phyloP scores from a whole-genome alignment of 495 filamentous ascomycete genomes.

The Chlorociboria aeruginascens region DNA sequence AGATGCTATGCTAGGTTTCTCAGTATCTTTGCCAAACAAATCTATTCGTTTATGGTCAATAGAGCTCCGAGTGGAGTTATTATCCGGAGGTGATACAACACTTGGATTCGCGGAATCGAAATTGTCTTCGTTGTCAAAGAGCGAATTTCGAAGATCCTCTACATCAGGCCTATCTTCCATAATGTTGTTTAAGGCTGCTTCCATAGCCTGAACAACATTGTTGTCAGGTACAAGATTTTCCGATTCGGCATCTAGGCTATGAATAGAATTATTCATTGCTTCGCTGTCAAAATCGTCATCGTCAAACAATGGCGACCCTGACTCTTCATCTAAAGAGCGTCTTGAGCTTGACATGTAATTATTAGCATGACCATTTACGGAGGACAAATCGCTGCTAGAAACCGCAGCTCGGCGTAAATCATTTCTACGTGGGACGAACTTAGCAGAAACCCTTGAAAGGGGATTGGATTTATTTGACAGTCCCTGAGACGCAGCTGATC shows the following conservation, averaged over 20 bases:
- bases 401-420: constrained; percentile 21
- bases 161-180: constrained; percentile 63
- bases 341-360: constrained; percentile 28
- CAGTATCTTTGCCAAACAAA: constrained; percentile 35
- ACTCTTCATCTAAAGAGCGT: constrained; percentile 35
- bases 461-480: constrained; percentile 25
- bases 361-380: constrained; percentile 6
- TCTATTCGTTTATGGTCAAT: constrained; percentile 39
- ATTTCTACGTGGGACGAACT: constrained; percentile 7
- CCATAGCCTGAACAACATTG: constrained; percentile 79
- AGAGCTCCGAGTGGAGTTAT: constrained; percentile 41
- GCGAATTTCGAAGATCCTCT: constrained; percentile 47
- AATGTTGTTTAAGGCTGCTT: constrained; percentile 87
- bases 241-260: constrained; percentile 37
- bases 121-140: constrained; percentile 41
- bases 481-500: constrained; percentile 12
- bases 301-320: constrained; percentile 34
- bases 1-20: constrained; percentile 76
- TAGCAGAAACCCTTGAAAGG: constrained; percentile 16
- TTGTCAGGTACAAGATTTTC: constrained; percentile 31
- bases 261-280: constrained; percentile 36
- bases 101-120: constrained; percentile 33
- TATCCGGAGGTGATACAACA: constrained; percentile 26
- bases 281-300: constrained; percentile 43
- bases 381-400: constrained; percentile 31